Conservation (phyloP, 345 rosid genomes). For the Arabidopsis suecica region DNA sequence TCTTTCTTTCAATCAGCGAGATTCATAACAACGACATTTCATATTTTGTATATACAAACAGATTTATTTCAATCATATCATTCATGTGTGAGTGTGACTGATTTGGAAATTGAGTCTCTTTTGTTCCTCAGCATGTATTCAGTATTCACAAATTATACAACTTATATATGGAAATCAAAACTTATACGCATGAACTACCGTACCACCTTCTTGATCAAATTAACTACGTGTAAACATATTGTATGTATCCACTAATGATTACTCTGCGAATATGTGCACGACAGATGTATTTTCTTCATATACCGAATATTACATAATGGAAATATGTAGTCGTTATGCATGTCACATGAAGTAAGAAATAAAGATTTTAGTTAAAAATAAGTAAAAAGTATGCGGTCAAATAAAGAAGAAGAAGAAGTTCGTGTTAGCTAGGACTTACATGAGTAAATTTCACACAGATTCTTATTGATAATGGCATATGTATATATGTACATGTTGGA, state of each 20-base stretch:
- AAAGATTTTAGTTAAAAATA: neutral
- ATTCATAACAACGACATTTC: slow-evolving; percentile 42
- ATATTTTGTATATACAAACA: slow-evolving; percentile 19
- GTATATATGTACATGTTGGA: neutral
- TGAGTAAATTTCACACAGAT: neutral
- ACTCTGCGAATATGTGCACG: neutral
- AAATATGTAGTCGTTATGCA: neutral
- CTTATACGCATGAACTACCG: slow-evolving; percentile 35
- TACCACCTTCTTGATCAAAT: slow-evolving; percentile 25
- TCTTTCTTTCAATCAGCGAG: slow-evolving; percentile 38
- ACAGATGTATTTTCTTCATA: slow-evolving; percentile 6
- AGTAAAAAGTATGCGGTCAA: neutral
- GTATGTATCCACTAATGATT: neutral
- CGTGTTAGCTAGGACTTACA: neutral
- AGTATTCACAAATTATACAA: slow-evolving; percentile 1
- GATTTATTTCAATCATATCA: slow-evolving; percentile 37
- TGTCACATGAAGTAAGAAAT: neutral
- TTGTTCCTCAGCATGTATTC: slow-evolving; percentile 35
- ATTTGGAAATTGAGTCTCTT: slow-evolving; percentile 32
- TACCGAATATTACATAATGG: neutral
- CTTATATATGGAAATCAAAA: slow-evolving; percentile 17
- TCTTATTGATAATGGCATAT: neutral
- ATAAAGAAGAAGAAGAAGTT: neutral
- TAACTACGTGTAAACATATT: neutral
- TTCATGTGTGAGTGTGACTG: slow-evolving; percentile 37